Base-by-base conservation (phyloP, 2,329 filamentous ascomycete species). In the Pyrenophora seminiperda region DNA sequence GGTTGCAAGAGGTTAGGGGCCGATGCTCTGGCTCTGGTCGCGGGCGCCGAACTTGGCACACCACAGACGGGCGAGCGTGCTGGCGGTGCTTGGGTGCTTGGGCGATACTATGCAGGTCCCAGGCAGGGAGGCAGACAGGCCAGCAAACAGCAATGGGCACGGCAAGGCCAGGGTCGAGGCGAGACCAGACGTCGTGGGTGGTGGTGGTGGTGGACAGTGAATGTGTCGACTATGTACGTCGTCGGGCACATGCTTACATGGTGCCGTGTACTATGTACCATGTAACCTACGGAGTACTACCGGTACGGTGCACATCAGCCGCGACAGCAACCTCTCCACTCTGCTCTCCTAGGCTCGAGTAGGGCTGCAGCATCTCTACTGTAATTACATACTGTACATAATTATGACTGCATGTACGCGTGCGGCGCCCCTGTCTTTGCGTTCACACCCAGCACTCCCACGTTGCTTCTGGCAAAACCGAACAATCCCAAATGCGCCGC, bases 1-100 rank as follows among this genome's bases (percentile, higher is more conserved):
- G 33, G 24, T 27, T 44, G 17, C 32, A 44, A 36, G n/a, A 43
- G 46, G 52, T 49, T 51, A 54, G 58, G 56, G 58, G 56, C 54
- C 42, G 51, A 33, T 55, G 48, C 45, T 43, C 47, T 33, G 41
- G 31, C 38, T 40, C 37, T 52, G 49, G 31, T 41, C 46, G 45
- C 47, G 14, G 46, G 29, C 34, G 47, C 53, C 42, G 47, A 40
- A 48, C 54, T 57, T 54, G 50, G 56, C 54, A 44, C 37, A 32
- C 41, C 40, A 47, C 20, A 22, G 30, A 14, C 24, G 30, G 41
- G 11, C 31, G 27, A 27, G 41, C 42, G 47, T 45, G 46, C 53
- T 54, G 54, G 45, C 44, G 33, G 41, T 49, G 41, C 38, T 38
- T 45, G 41, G 33, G 41, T 49, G 41, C 38, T 38, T 45, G 41